Conservation (phyloP, 768 basidiomycete genomes). For the Dictyophora rubrovolvata region DNA sequence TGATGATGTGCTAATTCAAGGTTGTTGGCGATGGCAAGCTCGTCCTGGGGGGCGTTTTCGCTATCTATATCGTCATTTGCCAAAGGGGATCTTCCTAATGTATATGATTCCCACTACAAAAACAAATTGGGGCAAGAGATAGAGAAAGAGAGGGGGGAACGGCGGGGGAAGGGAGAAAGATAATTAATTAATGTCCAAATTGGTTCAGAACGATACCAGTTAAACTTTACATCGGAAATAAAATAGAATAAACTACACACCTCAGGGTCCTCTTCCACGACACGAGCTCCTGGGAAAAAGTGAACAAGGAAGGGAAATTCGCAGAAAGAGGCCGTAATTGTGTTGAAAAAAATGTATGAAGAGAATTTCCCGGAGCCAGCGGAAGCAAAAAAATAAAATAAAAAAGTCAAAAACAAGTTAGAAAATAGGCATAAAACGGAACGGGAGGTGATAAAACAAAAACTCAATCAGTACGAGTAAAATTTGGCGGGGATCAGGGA, state of each 20-base stretch:
- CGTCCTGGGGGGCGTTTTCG: slow-evolving; percentile 57
- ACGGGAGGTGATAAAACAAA: neutral
- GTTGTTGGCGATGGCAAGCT: slow-evolving; percentile 53
- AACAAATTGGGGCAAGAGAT: slow-evolving; percentile 17
- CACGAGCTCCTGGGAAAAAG: slow-evolving; percentile 45
- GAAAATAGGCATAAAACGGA: slow-evolving; percentile 1
- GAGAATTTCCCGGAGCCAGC: neutral
- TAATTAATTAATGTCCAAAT: slow-evolving; percentile 11
- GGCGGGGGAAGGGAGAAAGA: neutral
- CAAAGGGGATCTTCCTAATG: slow-evolving; percentile 59
- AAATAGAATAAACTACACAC: slow-evolving; percentile 34
- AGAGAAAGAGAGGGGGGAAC: slow-evolving; percentile 7
- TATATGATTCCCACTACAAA: slow-evolving; percentile 64
- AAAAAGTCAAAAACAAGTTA: slow-evolving; percentile 19
- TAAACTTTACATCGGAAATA: slow-evolving; percentile 10
- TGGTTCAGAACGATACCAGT: slow-evolving; percentile 5
- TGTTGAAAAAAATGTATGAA: slow-evolving; percentile 9
- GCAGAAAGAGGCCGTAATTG: neutral
- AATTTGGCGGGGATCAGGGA: neutral
- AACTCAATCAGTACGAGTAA: neutral
- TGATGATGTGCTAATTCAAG: slow-evolving; percentile 55
- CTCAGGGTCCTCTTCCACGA: slow-evolving; percentile 78
- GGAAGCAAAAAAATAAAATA: slow-evolving; percentile 15
- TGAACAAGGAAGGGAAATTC: neutral
- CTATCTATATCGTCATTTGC: slow-evolving; percentile 18